phyloP scores from a whole-genome alignment of 139 green algal genomes.

The Coelastrella sp. region DNA sequence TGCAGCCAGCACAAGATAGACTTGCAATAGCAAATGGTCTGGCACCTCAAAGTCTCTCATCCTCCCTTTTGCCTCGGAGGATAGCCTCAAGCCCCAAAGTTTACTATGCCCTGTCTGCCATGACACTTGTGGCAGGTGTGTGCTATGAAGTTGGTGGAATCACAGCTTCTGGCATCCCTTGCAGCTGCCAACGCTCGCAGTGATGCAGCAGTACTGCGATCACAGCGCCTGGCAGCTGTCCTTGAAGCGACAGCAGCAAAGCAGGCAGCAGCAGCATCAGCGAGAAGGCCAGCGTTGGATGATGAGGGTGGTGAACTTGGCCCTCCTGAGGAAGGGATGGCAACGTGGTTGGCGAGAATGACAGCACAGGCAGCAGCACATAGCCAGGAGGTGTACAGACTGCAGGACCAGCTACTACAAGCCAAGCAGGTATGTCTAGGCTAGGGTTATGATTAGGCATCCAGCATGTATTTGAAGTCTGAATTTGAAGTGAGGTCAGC shows the following conservation, averaged over 20 bases:
- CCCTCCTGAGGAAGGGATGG: background rate
- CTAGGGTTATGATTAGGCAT: no score
- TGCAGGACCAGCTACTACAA: slow-evolving; percentile 53
- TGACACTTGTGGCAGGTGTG: slow-evolving; percentile 58
- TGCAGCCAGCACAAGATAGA: no score
- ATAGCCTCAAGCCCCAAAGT: no score
- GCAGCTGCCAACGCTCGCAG: slow-evolving; percentile 55
- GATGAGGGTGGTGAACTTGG: background rate
- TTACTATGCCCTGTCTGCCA: background rate
- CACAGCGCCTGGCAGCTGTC: slow-evolving; percentile 49
- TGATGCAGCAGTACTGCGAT: slow-evolving; percentile 54
- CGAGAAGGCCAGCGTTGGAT: background rate
- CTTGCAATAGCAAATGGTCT: no score
- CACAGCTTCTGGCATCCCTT: slow-evolving; percentile 57
- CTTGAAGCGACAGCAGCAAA: slow-evolving; percentile 22
- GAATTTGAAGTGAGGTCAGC: background rate
- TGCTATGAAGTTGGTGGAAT: slow-evolving; percentile 69
- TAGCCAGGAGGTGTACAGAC: background rate
- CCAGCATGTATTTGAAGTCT: no score
- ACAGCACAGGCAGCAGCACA: slow-evolving; percentile 23
- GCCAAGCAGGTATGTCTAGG: slow-evolving; percentile 47
- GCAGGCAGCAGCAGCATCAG: slow-evolving; percentile 4
- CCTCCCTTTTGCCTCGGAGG: no score
- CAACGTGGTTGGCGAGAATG: slow-evolving; percentile 5
- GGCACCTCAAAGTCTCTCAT: no score